phyloP scores from a whole-genome alignment of 2,329 filamentous ascomycete species.

The Didymosphaeria variabile region DNA sequence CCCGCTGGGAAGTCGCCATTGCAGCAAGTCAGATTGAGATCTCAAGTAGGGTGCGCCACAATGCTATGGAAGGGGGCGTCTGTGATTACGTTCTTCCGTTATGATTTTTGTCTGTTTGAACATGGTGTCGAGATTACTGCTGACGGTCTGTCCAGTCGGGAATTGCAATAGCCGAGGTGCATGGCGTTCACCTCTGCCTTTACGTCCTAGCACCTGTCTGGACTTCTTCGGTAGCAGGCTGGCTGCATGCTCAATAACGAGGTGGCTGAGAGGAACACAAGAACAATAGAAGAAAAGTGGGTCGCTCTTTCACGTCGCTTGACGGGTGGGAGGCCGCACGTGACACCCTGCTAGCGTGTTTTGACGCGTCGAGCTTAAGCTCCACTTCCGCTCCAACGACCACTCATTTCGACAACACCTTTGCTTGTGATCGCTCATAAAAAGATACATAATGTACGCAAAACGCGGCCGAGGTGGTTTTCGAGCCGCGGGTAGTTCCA shows the following conservation, averaged over 20 bases:
- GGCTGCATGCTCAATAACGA: too few species aligned
- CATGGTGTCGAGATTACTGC: too few species aligned
- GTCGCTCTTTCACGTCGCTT: too few species aligned
- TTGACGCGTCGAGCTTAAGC: slow-evolving; percentile 1
- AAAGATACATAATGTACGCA: slow-evolving; percentile 17
- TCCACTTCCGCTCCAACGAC: background rate
- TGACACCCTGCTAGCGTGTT: slow-evolving; percentile 12
- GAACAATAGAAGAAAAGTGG: too few species aligned
- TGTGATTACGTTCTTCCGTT: too few species aligned
- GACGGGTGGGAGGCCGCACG: background rate
- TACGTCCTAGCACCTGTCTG: background rate
- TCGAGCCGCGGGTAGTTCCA: slow-evolving; percentile 18
- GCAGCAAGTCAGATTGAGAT: too few species aligned
- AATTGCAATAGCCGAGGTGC: background rate
- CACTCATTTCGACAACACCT: background rate
- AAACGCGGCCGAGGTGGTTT: slow-evolving; percentile 21
- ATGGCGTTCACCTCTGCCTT: background rate
- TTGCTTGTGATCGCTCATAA: slow-evolving; percentile 3
- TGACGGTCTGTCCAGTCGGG: background rate
- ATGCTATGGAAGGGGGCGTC: too few species aligned
- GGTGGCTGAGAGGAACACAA: background rate
- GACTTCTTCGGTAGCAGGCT: background rate
- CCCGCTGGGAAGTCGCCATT: background rate
- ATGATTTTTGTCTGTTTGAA: too few species aligned
- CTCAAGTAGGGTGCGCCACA: too few species aligned